Base-by-base conservation (phyloP, 2,329 filamentous ascomycete genomes). In the Stachybotrys elegans region DNA sequence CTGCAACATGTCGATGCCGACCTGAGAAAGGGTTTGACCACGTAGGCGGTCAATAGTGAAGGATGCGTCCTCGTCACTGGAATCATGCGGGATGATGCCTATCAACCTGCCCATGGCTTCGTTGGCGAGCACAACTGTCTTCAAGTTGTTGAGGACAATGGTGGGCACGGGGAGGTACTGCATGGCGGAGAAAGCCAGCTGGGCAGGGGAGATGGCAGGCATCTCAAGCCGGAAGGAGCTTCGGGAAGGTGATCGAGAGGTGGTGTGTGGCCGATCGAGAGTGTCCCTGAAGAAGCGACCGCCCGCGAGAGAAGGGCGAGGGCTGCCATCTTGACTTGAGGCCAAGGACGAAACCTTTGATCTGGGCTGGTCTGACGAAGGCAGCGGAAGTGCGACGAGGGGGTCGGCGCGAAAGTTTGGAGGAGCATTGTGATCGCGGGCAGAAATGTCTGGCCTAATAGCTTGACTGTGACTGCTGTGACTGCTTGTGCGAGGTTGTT, bases 121-220 rank as follows among this genome's bases (percentile, higher is more conserved):
- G 54, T 91, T 91, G 23, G 84, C 86, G 32, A 90, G 63, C 1
- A 86, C 73, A 4, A 90, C 76, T 0, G 82, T 86, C 62, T 89
- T 90, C 22, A 78, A 56, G 27, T 73, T 78, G 41, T 83, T 83
- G 27, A 91, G 66, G 1, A 91, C 79, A 27, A 90, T 61, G 5
- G 88, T 61, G 0, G 86, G 86, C 38, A 88, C 79, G 0, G 86
- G 87, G 5, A 91, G 70, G 57, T 86, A 88, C 56, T 87, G 84
- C 63, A 91, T 68, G 5, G 84, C 81, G 1, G 81, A 77, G 47
- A 87, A 80, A 19, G 84, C 81, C 31, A 83, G 63, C 53, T 80
- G 75, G 2, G 68, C 72, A 0, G 74, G 69, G 0, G 71, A 74
- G 40, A 73, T 67, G 43, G 61, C 61, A 1, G 73, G 72, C 62